Percentiles rank a stretch among this genome's conserved stretches.
Conservation (phyloP, 805 yeast species). For the Sungouiella thailandica region DNA sequence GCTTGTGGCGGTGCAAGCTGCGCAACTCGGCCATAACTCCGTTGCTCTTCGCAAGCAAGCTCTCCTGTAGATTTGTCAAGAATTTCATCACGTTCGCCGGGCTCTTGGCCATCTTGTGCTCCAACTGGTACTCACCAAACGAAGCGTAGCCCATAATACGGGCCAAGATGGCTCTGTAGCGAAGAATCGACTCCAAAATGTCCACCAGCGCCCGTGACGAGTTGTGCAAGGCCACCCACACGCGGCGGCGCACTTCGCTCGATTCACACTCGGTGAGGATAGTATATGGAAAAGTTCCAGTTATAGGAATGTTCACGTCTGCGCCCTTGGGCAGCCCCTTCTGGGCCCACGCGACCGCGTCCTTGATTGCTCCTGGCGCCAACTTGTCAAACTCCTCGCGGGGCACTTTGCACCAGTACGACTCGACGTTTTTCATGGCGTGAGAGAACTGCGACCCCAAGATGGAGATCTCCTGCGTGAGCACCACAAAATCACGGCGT, state of each 20-base stretch:
- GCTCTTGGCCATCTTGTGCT: slow-evolving; percentile 83
- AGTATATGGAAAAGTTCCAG: slow-evolving; percentile 61
- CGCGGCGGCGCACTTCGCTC: slow-evolving; percentile 52
- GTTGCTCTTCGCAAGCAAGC: slow-evolving; percentile 30
- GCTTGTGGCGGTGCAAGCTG: slow-evolving; percentile 35
- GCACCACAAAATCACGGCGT: slow-evolving; percentile 63
- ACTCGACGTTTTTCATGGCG: slow-evolving; percentile 34
- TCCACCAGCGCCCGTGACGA: slow-evolving; percentile 59
- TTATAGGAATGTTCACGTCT: slow-evolving; percentile 27
- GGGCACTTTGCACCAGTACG: slow-evolving; percentile 34
- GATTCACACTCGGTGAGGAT: slow-evolving; percentile 56
- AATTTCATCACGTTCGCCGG: slow-evolving; percentile 75
- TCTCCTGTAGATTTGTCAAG: slow-evolving; percentile 50
- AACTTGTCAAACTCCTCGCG: slow-evolving; percentile 26
- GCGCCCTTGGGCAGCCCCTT: slow-evolving; percentile 15
- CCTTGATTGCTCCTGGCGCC: slow-evolving; percentile 16
- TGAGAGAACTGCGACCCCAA: slow-evolving; percentile 74
- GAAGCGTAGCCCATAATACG: slow-evolving; percentile 63
- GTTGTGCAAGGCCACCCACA: slow-evolving; percentile 74
- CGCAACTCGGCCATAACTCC: slow-evolving; percentile 58
- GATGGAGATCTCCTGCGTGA: slow-evolving; percentile 76
- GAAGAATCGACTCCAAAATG: slow-evolving; percentile 53
- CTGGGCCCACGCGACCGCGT: slow-evolving; percentile 24
- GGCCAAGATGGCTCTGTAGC: slow-evolving; percentile 67
- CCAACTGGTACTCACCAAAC: slow-evolving; percentile 75